Conservation (phyloP, 75 land plant genomes). For the Sequoiadendron giganteum region DNA sequence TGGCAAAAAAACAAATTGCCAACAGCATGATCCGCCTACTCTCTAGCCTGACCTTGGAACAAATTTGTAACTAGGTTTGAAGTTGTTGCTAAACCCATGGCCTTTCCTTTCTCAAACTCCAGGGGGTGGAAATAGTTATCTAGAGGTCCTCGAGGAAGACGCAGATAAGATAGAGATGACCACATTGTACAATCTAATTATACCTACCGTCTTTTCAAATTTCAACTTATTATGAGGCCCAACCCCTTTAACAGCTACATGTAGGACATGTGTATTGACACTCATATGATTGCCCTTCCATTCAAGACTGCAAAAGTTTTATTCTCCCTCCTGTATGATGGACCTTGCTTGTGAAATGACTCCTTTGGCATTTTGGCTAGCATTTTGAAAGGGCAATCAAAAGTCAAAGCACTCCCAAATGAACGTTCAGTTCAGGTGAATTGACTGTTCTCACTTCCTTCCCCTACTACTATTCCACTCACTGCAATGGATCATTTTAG, state of each 20-base stretch:
- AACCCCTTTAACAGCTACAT: not conserved
- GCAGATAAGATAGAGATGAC: not conserved
- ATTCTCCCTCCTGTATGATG: not conserved
- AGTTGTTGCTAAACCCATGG: not conserved
- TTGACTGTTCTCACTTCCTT: not conserved
- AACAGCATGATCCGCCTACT: not conserved
- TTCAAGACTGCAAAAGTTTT: not conserved
- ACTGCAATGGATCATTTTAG: no score
- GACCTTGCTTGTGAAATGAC: not conserved
- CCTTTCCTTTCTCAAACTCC: not conserved
- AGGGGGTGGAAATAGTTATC: not conserved
- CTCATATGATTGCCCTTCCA: not conserved
- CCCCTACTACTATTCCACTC: not conserved
- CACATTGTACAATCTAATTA: not conserved
- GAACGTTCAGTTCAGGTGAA: not conserved
- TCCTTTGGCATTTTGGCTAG: not conserved
- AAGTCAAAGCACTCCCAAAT: not conserved
- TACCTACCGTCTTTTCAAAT: not conserved
- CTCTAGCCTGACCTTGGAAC: not conserved
- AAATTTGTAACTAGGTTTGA: not conserved
- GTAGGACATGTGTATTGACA: not conserved
- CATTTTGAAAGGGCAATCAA: not conserved
- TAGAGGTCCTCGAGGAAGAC: not conserved
- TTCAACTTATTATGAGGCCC: not conserved
- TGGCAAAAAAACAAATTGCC: not conserved